Conservation (phyloP, 129 eudicot genomes). For the Gnaphalium uliginosum region DNA sequence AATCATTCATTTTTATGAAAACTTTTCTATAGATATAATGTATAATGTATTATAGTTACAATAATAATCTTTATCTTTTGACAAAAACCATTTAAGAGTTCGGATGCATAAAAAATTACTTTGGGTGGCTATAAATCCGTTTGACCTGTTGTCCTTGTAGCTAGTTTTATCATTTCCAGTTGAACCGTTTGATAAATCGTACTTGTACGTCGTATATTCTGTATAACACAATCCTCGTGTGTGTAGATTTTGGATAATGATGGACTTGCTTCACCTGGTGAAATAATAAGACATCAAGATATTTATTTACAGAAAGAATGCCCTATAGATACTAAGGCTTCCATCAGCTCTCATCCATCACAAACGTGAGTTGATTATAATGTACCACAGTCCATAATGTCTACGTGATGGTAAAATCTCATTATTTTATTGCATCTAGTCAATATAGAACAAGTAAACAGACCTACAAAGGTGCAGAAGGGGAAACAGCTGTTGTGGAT, state of each 20-base stretch:
- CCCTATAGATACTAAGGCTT: slow-evolving; percentile 49
- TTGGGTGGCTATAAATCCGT: neutral
- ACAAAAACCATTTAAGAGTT: too few species aligned
- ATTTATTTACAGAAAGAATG: slow-evolving; percentile 64
- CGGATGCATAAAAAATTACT: neutral
- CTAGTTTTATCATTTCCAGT: neutral
- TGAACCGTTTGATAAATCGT: neutral
- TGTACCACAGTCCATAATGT: neutral
- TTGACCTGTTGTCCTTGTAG: neutral
- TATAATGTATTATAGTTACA: neutral
- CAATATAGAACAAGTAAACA: slow-evolving; percentile 53
- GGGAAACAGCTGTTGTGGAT: slow-evolving; percentile 86
- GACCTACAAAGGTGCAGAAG: slow-evolving; percentile 84
- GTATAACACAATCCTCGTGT: neutral
- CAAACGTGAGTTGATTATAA: slow-evolving; percentile 49
- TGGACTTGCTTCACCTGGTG: slow-evolving; percentile 96
- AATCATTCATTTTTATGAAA: too few species aligned
- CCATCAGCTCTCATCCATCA: slow-evolving; percentile 25
- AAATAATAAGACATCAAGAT: slow-evolving; percentile 75
- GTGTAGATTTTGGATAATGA: slow-evolving; percentile 88
- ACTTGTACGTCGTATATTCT: neutral
- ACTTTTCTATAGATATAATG: neutral
- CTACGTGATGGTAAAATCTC: slow-evolving; percentile 6
- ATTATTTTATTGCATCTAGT: slow-evolving; percentile 42
- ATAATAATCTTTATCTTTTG: too few species aligned